phyloP scores from a whole-genome alignment of 2,329 filamentous ascomycete species.

The Colletotrichum scovillei region DNA sequence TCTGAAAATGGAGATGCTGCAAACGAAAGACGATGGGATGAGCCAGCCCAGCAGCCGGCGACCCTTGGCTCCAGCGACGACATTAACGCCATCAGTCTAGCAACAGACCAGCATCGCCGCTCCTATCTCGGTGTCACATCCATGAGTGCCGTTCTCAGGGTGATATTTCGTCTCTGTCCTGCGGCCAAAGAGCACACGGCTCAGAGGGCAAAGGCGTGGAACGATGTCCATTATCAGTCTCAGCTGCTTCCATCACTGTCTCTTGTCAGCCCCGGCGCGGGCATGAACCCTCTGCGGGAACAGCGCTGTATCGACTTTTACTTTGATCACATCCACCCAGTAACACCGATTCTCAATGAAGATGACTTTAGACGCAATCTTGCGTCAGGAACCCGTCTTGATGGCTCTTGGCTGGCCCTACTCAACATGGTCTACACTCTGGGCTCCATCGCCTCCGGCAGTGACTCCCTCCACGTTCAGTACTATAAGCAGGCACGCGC shows the following conservation, averaged over 20 bases:
- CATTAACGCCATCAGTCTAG: slow-evolving; percentile 52
- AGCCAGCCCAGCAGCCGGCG: slow-evolving; percentile 39
- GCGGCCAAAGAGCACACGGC: slow-evolving; percentile 43
- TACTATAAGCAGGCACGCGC: slow-evolving; percentile 67
- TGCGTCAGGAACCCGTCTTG: slow-evolving; percentile 57
- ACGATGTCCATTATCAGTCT: slow-evolving; percentile 43
- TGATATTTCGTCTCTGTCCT: slow-evolving; percentile 57
- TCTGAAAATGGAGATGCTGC: slow-evolving; percentile 43
- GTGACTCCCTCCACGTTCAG: slow-evolving; percentile 64
- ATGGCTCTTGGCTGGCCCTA: slow-evolving; percentile 69
- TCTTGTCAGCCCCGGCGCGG: slow-evolving; percentile 50
- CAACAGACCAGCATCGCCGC: slow-evolving; percentile 65
- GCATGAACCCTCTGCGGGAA: slow-evolving; percentile 46
- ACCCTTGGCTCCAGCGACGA: slow-evolving; percentile 43
- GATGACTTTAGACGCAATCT: slow-evolving; percentile 56
- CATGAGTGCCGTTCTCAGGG: slow-evolving; percentile 70
- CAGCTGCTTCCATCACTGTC: slow-evolving; percentile 40
- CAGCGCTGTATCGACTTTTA: slow-evolving; percentile 66
- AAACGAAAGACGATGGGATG: slow-evolving; percentile 44
- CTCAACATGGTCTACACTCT: slow-evolving; percentile 73
- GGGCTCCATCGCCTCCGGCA: slow-evolving; percentile 68
- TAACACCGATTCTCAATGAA: slow-evolving; percentile 71
- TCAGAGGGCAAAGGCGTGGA: slow-evolving; percentile 40
- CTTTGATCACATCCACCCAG: slow-evolving; percentile 70
- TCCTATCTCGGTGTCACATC: slow-evolving; percentile 75